phyloP scores from a whole-genome alignment of 176 grass and related monocot genomes.

The Avena insularis region DNA sequence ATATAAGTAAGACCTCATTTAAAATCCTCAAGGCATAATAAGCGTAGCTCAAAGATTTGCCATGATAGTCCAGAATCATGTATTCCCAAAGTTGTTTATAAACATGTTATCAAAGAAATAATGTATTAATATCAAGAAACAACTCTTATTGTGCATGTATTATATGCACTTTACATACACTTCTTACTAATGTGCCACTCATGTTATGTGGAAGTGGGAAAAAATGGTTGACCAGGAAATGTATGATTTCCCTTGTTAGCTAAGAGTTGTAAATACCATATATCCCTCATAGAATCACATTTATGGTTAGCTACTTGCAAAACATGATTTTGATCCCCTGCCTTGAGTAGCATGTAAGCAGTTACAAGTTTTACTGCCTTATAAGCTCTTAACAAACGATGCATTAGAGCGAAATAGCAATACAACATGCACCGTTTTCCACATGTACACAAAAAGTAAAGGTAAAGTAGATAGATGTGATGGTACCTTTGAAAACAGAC shows the following conservation, averaged over 20 bases:
- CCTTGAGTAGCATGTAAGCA: conserved; percentile 4
- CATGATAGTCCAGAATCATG: conserved; percentile 20
- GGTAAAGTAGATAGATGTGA: background rate
- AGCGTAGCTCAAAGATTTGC: background rate
- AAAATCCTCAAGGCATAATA: background rate
- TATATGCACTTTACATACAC: background rate
- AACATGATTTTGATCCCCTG: background rate
- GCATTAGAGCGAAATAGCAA: background rate
- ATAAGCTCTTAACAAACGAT: conserved; percentile 1
- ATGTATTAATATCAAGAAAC: conserved; percentile 5
- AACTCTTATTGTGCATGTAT: background rate
- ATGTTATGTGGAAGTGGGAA: background rate
- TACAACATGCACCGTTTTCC: background rate
- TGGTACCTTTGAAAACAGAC: conserved; percentile 75
- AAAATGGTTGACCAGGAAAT: background rate
- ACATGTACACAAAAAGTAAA: background rate
- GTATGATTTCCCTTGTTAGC: background rate
- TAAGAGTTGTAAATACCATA: background rate
- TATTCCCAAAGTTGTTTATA: conserved; percentile 19
- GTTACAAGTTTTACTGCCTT: background rate
- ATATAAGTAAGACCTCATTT: conserved; percentile 2
- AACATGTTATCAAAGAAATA: background rate
- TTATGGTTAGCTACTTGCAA: background rate
- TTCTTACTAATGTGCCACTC: background rate
- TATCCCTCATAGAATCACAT: background rate